Conservation (phyloP, 2,329 filamentous ascomycete species). For the Curvularia spicifera region DNA sequence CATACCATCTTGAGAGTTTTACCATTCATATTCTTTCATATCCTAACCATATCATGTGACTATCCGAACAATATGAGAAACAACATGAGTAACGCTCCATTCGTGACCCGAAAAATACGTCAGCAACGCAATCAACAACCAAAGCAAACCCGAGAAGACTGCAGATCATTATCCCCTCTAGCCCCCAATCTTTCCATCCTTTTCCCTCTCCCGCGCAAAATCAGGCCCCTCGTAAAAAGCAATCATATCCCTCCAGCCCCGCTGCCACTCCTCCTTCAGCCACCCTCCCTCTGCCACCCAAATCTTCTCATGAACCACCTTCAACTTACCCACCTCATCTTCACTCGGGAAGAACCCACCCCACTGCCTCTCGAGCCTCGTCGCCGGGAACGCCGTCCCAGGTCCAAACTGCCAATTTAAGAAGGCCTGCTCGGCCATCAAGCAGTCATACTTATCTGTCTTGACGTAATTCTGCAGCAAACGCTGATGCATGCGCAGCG, state of each 20-base stretch:
- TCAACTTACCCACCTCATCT: constrained; percentile 35
- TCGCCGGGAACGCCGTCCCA: constrained; percentile 38
- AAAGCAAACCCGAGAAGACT: not conserved
- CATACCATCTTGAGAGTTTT: not conserved
- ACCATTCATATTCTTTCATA: not conserved
- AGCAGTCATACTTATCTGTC: constrained; percentile 37
- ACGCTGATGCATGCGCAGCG: constrained; percentile 36
- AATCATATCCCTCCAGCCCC: constrained; percentile 36
- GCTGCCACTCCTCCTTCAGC: constrained; percentile 37
- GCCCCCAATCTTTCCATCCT: constrained; percentile 13
- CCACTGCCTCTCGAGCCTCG: constrained; percentile 34
- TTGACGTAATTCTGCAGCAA: constrained; percentile 45
- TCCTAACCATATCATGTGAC: not conserved
- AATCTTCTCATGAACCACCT: constrained; percentile 47
- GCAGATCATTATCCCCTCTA: not conserved
- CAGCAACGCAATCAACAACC: not conserved
- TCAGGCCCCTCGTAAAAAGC: constrained; percentile 32
- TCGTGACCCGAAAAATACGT: not conserved
- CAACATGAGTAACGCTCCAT: not conserved
- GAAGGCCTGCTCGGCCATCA: constrained; percentile 45
- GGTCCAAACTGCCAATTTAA: constrained; percentile 43
- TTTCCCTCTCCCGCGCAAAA: constrained; percentile 23
- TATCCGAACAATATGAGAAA: not conserved
- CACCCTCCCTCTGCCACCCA: constrained; percentile 32
- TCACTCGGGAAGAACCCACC: constrained; percentile 35